Evolutionary conservation across 2,329 filamentous ascomycete species (phyloP).

Genomic region (Neophaeococcomyces mojaviensis): DNA sequence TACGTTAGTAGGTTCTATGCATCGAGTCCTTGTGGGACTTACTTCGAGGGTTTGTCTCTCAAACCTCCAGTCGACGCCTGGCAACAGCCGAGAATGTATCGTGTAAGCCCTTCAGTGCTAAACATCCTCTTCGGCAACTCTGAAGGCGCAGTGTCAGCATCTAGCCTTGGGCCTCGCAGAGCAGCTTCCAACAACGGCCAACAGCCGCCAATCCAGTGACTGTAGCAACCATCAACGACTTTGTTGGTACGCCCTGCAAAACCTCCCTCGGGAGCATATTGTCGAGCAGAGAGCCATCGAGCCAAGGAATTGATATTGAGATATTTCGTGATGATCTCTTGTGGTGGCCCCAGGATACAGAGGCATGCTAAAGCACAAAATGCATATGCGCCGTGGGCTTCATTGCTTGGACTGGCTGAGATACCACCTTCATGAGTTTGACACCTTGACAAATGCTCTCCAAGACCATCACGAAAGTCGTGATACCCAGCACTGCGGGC

Average conservation of each 20-base stretch:
- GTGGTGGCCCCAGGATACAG: constrained; percentile 73
- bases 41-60: constrained; percentile 89
- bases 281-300: constrained; percentile 81
- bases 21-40: constrained; percentile 30
- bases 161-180: constrained; percentile 47
- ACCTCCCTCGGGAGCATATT: constrained; percentile 85
- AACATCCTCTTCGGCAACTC: constrained; percentile 43
- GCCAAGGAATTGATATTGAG: constrained; percentile 71
- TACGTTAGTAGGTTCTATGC: constrained; percentile 17
- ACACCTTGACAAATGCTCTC: constrained; percentile 75
- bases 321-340: constrained; percentile 64
- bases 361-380: constrained; percentile 90
- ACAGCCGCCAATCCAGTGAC: constrained; percentile 93
- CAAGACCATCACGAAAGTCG: constrained; percentile 64
- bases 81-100: constrained; percentile 85
- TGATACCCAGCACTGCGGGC: constrained; percentile 53
- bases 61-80: constrained; percentile 74
- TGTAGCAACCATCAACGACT: constrained; percentile 95
- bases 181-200: constrained; percentile 85
- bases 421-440: constrained; percentile 83
- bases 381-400: constrained; percentile 94
- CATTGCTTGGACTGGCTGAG: constrained; percentile 72
- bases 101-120: constrained; percentile 73
- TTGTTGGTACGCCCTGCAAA: constrained; percentile 95
- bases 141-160: constrained; percentile 11